phyloP scores from a whole-genome alignment of 176 grass and related monocot species.

The Pharus latifolius region DNA sequence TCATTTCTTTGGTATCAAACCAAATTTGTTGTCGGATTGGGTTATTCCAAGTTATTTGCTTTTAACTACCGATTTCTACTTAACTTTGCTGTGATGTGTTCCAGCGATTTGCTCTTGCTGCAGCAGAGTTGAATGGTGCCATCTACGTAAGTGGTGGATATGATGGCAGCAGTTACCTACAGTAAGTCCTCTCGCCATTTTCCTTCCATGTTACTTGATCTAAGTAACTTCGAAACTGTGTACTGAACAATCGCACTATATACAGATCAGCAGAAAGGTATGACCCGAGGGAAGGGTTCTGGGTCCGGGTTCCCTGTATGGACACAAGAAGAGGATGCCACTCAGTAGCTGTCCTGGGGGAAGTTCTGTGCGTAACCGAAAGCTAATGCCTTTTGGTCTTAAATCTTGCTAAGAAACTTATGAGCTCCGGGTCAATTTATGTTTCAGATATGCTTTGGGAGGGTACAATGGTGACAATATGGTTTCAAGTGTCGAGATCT shows the following conservation, averaged over 20 bases:
- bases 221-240: not conserved
- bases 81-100: slow-evolving; percentile 13
- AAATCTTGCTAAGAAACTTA: slow-evolving; percentile 5
- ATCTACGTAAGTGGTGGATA: slow-evolving; percentile 71
- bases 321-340: slow-evolving; percentile 63
- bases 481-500: slow-evolving; percentile 66
- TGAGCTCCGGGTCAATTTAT: not conserved
- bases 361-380: slow-evolving; percentile 39
- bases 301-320: slow-evolving; percentile 73
- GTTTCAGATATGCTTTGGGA: slow-evolving; percentile 62
- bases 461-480: slow-evolving; percentile 50
- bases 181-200: slow-evolving; percentile 33
- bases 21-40: too few species aligned
- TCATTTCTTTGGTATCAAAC: not conserved
- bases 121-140: slow-evolving; percentile 39
- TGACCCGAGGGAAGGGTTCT: slow-evolving; percentile 90
- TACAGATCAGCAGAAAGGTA: slow-evolving; percentile 83
- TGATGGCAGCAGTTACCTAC: slow-evolving; percentile 62
- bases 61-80: not conserved
- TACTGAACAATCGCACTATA: not conserved
- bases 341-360: slow-evolving; percentile 35
- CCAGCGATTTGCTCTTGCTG: slow-evolving; percentile 82
- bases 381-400: not conserved
- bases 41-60: too few species aligned
- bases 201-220: not conserved